phyloP scores from a whole-genome alignment of 148 eudicot species.

The Selenicereus undatus region DNA sequence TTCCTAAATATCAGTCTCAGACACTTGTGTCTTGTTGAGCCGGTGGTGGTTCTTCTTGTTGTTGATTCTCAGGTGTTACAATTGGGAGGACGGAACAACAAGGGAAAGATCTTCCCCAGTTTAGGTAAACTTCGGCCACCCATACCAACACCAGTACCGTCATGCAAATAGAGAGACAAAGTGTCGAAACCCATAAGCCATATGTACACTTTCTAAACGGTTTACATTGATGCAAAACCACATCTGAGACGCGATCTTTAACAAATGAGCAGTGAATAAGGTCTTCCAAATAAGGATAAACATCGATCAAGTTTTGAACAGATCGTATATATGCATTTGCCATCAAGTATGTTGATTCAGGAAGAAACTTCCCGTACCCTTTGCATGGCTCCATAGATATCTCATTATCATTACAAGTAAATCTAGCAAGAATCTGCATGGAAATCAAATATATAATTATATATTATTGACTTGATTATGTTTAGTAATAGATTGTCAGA shows the following conservation, averaged over 20 bases:
- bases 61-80: constrained; percentile 14
- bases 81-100: constrained; percentile 40
- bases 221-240: constrained; percentile 45
- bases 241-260: constrained; percentile 38
- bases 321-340: constrained; percentile 57
- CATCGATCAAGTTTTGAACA: constrained; percentile 44
- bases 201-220: constrained; percentile 36
- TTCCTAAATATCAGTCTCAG: not conserved
- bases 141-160: constrained; percentile 42
- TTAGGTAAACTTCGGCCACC: constrained; percentile 47
- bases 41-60: not conserved
- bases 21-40: not conserved
- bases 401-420: constrained; percentile 43
- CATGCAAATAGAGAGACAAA: constrained; percentile 56
- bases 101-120: constrained; percentile 37
- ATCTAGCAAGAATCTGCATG: constrained; percentile 57
- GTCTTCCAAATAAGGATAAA: constrained; percentile 54
- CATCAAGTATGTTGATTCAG: constrained; percentile 33
- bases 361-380: constrained; percentile 40
- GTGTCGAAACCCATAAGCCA: constrained; percentile 47
- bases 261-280: constrained; percentile 50
- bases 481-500: not conserved
- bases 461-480: not conserved
- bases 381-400: constrained; percentile 28
- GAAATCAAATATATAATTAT: not conserved